phyloP scores from a whole-genome alignment of 176 grass and related monocot species.

The Elymus sibiricus region DNA sequence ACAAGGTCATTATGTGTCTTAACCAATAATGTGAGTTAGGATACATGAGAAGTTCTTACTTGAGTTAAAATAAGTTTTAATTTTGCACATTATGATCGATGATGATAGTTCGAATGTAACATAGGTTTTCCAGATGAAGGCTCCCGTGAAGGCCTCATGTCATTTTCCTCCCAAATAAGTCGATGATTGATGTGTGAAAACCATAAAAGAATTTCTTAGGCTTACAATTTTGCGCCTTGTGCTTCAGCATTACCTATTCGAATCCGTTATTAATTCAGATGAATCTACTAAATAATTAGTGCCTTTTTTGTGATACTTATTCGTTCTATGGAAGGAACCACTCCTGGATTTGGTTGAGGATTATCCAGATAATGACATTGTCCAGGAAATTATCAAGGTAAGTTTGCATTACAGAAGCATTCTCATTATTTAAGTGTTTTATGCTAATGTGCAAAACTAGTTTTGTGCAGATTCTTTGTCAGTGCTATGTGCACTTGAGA shows the following conservation, averaged over 20 bases:
- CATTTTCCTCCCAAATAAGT: not conserved
- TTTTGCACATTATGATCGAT: not conserved
- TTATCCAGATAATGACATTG: not conserved
- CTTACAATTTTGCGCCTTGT: not conserved
- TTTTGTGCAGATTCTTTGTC: constrained; percentile 9
- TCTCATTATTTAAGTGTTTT: not conserved
- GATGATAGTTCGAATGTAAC: not conserved
- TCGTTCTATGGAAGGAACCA: not conserved
- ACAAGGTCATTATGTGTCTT: not conserved
- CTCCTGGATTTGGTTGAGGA: not conserved
- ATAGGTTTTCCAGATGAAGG: not conserved
- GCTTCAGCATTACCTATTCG: not conserved
- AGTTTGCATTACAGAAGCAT: not conserved
- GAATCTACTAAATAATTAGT: not conserved
- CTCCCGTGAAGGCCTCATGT: not conserved
- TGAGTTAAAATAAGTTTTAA: too few species aligned
- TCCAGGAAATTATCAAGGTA: constrained; percentile 25
- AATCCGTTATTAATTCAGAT: not conserved
- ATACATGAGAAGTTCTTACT: not conserved
- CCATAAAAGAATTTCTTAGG: not conserved
- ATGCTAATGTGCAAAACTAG: too few species aligned
- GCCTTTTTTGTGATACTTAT: not conserved
- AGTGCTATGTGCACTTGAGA: constrained; percentile 9
- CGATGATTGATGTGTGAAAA: not conserved
- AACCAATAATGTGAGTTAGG: not conserved